These are phyloP conservation scores for Plantago elongata DNA, from an alignment of 257 asterid genomes.

Conservation along the genomic window DNA sequence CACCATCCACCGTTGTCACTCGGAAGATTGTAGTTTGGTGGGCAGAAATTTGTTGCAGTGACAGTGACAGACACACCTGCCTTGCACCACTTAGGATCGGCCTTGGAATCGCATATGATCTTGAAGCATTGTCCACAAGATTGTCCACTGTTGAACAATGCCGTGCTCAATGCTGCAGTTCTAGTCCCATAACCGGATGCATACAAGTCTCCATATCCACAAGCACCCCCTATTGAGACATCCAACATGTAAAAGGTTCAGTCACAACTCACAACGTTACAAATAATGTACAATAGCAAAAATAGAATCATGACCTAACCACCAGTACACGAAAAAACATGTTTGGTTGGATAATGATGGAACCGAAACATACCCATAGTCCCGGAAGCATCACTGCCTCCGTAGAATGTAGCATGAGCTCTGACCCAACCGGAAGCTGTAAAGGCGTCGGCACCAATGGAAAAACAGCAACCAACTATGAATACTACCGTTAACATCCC, in stretches of 20 bases:
- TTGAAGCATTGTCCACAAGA: slow-evolving; percentile 62
- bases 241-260: background rate
- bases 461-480: slow-evolving; percentile 21
- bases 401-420: slow-evolving; percentile 60
- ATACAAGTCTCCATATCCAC: slow-evolving; percentile 58
- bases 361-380: slow-evolving; percentile 40
- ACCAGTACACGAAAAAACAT: too few relatives aligned
- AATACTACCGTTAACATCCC: slow-evolving; percentile 7
- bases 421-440: slow-evolving; percentile 41
- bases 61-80: slow-evolving; percentile 46
- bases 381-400: slow-evolving; percentile 56
- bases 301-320: background rate
- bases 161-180: slow-evolving; percentile 64
- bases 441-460: slow-evolving; percentile 25
- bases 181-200: slow-evolving; percentile 48
- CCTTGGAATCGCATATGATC: slow-evolving; percentile 46
- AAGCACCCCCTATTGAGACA: slow-evolving; percentile 42
- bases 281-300: background rate
- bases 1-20: slow-evolving; percentile 76
- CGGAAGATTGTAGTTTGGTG: slow-evolving; percentile 56
- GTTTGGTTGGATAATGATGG: too few relatives aligned
- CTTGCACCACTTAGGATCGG: slow-evolving; percentile 41
- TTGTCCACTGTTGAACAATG: slow-evolving; percentile 52
- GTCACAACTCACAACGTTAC: background rate
- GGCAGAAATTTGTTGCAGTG: slow-evolving; percentile 71